Evolutionary conservation across 2,329 filamentous ascomycete genomes (phyloP).

Genomic region (Colletotrichum orchidophilum): DNA sequence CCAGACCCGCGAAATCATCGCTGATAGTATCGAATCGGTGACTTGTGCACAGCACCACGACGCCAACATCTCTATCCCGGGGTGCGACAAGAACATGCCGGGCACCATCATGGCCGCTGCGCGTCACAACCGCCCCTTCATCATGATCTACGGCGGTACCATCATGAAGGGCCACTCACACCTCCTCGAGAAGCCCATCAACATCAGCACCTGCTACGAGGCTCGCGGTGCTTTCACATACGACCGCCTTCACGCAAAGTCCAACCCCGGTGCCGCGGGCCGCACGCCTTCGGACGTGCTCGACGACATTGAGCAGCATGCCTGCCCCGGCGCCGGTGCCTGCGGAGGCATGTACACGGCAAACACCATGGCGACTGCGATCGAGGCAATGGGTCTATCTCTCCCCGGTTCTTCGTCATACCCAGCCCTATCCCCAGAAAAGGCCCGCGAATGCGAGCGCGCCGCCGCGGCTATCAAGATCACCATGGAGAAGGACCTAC

Average conservation of each 20-base stretch:
- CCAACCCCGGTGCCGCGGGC: conserved; percentile 66
- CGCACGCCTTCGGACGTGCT: conserved; percentile 81
- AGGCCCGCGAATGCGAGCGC: conserved; percentile 86
- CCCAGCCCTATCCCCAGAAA: conserved; percentile 82
- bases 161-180: conserved; percentile 88
- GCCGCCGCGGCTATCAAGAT: conserved; percentile 80
- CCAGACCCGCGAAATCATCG: conserved; percentile 90
- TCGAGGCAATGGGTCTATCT: conserved; percentile 87
- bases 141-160: conserved; percentile 96
- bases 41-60: conserved; percentile 94
- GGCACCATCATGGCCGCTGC: conserved; percentile 91
- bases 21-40: conserved; percentile 92
- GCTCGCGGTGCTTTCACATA: conserved; percentile 86
- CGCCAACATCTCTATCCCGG: conserved; percentile 91
- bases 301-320: conserved; percentile 81
- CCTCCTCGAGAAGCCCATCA: conserved; percentile 81
- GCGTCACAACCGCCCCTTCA: conserved; percentile 87
- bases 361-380: conserved; percentile 91
- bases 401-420: conserved; percentile 87
- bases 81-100: conserved; percentile 98
- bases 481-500: conserved; percentile 85
- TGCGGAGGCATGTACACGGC: conserved; percentile 93
- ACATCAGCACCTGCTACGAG: conserved; percentile 90
- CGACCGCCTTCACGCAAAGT: conserved; percentile 77
- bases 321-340: conserved; percentile 73